phyloP scores from a whole-genome alignment of 2,329 filamentous ascomycete genomes.

The Fusarium papillatum region DNA sequence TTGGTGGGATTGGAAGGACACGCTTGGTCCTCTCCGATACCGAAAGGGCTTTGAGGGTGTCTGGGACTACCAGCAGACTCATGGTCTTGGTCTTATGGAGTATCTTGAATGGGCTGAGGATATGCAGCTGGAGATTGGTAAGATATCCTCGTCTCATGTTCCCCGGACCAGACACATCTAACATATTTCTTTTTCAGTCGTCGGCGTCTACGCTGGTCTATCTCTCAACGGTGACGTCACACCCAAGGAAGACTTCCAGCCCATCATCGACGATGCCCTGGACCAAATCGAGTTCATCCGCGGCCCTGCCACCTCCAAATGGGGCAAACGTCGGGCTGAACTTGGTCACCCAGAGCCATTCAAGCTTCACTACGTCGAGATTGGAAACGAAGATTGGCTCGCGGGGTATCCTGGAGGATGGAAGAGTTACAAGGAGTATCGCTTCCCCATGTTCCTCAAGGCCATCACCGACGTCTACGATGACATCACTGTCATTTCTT shows the following conservation, averaged over 20 bases:
- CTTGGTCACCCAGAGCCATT: conserved; percentile 74
- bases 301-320: conserved; percentile 65
- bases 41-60: conserved; percentile 68
- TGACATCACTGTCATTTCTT: conserved; percentile 68
- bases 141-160: conserved; percentile 19
- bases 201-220: conserved; percentile 71
- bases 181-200: conserved; percentile 50
- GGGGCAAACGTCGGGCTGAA: conserved; percentile 69
- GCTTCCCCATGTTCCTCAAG: conserved; percentile 71
- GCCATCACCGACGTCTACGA: conserved; percentile 70
- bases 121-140: conserved; percentile 66
- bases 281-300: conserved; percentile 75
- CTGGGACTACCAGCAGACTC: conserved; percentile 73
- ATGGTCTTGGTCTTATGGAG: conserved; percentile 73
- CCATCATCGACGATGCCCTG: conserved; percentile 71
- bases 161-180: too few relatives aligned
- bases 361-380: conserved; percentile 71
- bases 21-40: conserved; percentile 65
- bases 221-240: conserved; percentile 66
- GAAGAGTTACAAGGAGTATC: conserved; percentile 65
- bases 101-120: conserved; percentile 74
- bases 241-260: conserved; percentile 64
- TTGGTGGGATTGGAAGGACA: conserved; percentile 67
- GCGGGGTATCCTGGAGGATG: conserved; percentile 61
- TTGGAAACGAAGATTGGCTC: conserved; percentile 78